A percentile compares a stretch with the other conserved stretches of the same genome.
phyloP scores from a whole-genome alignment of 1,284 basidiomycete genomes.

The Entoloma clypeatum region DNA sequence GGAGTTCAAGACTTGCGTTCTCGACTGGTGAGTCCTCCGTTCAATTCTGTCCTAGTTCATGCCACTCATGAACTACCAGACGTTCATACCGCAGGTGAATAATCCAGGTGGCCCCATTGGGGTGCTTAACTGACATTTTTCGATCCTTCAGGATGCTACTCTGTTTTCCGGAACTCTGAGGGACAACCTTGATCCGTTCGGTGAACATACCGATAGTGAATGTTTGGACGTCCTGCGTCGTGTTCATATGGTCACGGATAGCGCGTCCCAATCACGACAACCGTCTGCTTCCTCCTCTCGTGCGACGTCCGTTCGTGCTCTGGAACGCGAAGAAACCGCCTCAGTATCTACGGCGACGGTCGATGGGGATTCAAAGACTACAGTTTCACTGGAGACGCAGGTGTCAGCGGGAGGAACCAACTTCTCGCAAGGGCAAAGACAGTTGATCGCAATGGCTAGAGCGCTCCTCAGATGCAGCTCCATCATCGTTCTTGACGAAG shows the following conservation, averaged over 20 bases:
- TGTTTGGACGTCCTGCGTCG: conserved; percentile 65
- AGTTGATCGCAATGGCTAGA: conserved; percentile 78
- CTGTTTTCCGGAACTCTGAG: conserved; percentile 85
- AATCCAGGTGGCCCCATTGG: background rate
- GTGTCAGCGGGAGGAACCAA: conserved; percentile 80
- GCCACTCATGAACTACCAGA: conserved; percentile 35
- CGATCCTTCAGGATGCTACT: conserved; percentile 59
- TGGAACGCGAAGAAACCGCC: conserved; percentile 33
- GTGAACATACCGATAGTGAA: conserved; percentile 80
- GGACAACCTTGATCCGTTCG: conserved; percentile 86
- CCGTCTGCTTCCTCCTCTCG: conserved; percentile 39
- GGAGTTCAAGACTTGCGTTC: conserved; percentile 83
- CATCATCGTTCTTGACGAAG: conserved; percentile 83
- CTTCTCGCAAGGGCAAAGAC: conserved; percentile 83
- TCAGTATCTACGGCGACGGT: conserved; percentile 41
- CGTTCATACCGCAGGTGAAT: conserved; percentile 74
- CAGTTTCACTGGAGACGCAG: conserved; percentile 64
- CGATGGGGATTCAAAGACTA: conserved; percentile 48
- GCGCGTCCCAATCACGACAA: conserved; percentile 40
- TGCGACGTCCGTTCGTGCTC: conserved; percentile 40
- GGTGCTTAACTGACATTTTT: background rate
- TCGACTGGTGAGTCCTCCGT: conserved; percentile 48
- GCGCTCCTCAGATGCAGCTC: conserved; percentile 73
- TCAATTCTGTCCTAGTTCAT: background rate
- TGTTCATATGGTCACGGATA: conserved; percentile 59